Conservation (phyloP, 768 basidiomycete species). For the Cantharellus anzutake region DNA sequence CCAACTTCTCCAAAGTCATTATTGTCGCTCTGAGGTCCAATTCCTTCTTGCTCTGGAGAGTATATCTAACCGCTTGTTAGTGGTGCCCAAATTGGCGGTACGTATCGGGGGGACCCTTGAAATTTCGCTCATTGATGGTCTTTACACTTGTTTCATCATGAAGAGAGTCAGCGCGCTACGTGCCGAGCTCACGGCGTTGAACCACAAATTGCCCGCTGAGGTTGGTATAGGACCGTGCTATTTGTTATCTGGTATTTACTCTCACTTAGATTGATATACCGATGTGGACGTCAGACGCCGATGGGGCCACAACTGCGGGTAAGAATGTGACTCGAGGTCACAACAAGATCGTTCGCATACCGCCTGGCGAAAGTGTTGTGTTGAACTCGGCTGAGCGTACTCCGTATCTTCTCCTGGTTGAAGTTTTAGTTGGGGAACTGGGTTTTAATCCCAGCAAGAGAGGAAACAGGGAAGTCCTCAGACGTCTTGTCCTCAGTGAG, state of each 20-base stretch:
- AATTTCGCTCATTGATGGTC: too few species aligned
- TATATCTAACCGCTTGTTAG: constrained; percentile 78
- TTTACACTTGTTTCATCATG: neutral
- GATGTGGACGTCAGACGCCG: constrained; percentile 34
- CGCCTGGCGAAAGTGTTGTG: constrained; percentile 93
- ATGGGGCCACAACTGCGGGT: constrained; percentile 13
- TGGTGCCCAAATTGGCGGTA: constrained; percentile 74
- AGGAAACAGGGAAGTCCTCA: constrained; percentile 70
- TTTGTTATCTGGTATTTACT: neutral
- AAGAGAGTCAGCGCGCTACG: constrained; percentile 69
- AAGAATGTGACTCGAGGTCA: constrained; percentile 40
- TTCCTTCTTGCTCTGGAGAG: constrained; percentile 79
- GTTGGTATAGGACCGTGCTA: constrained; percentile 22
- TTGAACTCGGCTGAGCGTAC: constrained; percentile 94
- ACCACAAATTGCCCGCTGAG: constrained; percentile 93
- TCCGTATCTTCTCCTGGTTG: constrained; percentile 81
- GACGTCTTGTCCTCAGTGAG: constrained; percentile 21
- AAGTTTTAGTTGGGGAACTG: constrained; percentile 76
- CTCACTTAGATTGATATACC: constrained; percentile 20
- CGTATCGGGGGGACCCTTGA: neutral
- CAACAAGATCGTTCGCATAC: constrained; percentile 91
- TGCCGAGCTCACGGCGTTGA: constrained; percentile 86
- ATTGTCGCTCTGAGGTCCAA: constrained; percentile 74
- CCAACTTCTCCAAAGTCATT: constrained; percentile 65
- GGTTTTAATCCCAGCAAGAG: constrained; percentile 79